phyloP scores from a whole-genome alignment of 1,284 basidiomycete genomes.

The Rhodotorula sp. region DNA sequence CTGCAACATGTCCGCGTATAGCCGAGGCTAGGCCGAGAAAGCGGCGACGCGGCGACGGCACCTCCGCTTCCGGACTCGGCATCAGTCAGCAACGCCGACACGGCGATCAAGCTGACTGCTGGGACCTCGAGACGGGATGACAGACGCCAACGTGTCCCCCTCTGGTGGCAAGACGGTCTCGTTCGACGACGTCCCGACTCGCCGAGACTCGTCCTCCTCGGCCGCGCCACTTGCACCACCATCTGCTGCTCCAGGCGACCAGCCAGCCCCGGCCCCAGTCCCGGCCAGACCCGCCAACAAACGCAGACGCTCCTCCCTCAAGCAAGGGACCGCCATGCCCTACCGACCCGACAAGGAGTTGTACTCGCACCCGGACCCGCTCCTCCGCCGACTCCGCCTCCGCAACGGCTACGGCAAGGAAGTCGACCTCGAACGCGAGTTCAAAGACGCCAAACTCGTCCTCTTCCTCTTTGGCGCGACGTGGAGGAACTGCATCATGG shows the following conservation, averaged over 20 bases:
- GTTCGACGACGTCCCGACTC: constrained; percentile 2
- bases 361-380: constrained; percentile 50
- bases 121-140: neutral
- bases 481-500: constrained; percentile 25
- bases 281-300: constrained; percentile 10
- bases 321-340: constrained; percentile 43
- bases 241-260: neutral
- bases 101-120: neutral
- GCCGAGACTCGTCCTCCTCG: no score
- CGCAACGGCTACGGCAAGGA: constrained; percentile 45
- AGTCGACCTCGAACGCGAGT: constrained; percentile 45
- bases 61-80: no score
- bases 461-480: constrained; percentile 49
- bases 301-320: constrained; percentile 43
- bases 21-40: no score
- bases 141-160: neutral
- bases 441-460: constrained; percentile 47
- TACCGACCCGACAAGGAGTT: constrained; percentile 44
- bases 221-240: neutral
- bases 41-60: no score
- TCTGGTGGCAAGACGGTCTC: constrained; percentile 3
- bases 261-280: neutral
- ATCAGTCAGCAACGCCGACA: no score
- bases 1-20: no score
- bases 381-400: constrained; percentile 48